These are phyloP conservation scores for Globisporangium megalacanthum DNA, from an alignment of 352 stramenopile genomes.

Conservation along the genomic window DNA sequence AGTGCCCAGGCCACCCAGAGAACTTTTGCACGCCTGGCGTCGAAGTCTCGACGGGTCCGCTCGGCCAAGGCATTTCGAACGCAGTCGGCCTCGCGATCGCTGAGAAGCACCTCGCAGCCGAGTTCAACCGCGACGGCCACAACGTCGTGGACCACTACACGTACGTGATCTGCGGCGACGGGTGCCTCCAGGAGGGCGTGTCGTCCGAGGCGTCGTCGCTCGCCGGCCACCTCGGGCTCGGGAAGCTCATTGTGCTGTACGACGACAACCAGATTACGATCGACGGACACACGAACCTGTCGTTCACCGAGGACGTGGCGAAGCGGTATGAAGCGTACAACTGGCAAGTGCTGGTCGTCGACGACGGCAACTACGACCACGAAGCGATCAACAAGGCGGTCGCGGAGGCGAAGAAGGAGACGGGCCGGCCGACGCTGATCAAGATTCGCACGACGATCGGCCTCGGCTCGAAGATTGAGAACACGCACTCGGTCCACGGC, in stretches of 20 bases:
- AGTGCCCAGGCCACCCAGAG: conserved; percentile 97
- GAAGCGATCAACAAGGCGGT: conserved; percentile 93
- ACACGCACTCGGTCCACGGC: conserved; percentile 93
- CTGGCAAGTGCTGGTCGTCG: conserved; percentile 96
- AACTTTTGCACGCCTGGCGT: conserved; percentile 94
- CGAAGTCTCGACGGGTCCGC: conserved; percentile 96
- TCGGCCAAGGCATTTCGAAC: conserved; percentile 98
- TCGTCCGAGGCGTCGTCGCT: conserved; percentile 94
- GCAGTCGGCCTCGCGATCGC: conserved; percentile 97
- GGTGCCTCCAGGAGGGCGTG: conserved; percentile 98
- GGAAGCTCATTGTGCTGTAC: conserved; percentile 99
- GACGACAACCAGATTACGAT: conserved; percentile 99
- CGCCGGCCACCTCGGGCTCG: conserved; percentile 96
- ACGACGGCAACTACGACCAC: conserved; percentile 93
- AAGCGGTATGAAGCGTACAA: conserved; percentile 98
- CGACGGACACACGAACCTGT: conserved; percentile 94
- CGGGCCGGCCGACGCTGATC: conserved; percentile 98
- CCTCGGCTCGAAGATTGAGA: conserved; percentile 92
- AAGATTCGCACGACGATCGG: conserved; percentile 97
- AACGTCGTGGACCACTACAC: conserved; percentile 98
- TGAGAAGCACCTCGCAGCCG: conserved; percentile 96
- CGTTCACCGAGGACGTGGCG: conserved; percentile 97
- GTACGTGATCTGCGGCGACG: conserved; percentile 99
- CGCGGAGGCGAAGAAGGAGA: conserved; percentile 91
- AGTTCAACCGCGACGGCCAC: conserved; percentile 95